Conservation (phyloP, 768 basidiomycete genomes). For the Tulasnella sp. region DNA sequence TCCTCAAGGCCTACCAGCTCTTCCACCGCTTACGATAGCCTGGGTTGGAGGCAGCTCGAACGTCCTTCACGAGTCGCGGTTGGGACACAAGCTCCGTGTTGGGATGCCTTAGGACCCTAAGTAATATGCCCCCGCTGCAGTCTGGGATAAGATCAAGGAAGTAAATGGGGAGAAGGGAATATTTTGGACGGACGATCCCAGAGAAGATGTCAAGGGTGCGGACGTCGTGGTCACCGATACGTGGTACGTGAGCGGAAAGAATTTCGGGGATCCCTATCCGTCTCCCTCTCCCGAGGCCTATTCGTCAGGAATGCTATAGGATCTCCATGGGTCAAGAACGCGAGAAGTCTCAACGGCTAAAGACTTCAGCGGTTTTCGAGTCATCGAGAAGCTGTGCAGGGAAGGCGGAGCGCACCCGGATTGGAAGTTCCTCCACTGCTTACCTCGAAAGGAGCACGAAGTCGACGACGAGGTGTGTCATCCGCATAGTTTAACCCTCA, state of each 20-base stretch:
- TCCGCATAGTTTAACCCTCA: background rate
- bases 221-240: constrained; percentile 99
- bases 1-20: constrained; percentile 35
- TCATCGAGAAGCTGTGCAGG: constrained; percentile 78
- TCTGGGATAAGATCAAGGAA: constrained; percentile 75
- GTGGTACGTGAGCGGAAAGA: constrained; percentile 48
- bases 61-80: constrained; percentile 85
- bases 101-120: constrained; percentile 91
- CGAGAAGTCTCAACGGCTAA: constrained; percentile 77
- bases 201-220: constrained; percentile 79
- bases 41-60: constrained; percentile 95
- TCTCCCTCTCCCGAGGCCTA: background rate
- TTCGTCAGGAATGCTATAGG: constrained; percentile 40
- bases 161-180: constrained; percentile 66
- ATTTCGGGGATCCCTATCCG: background rate
- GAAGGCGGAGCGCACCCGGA: constrained; percentile 73
- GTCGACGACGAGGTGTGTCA: background rate
- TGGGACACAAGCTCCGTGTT: constrained; percentile 80
- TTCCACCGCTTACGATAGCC: constrained; percentile 79
- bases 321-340: constrained; percentile 99
- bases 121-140: constrained; percentile 69
- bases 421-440: constrained; percentile 95
- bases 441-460: constrained; percentile 49
- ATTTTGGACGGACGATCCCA: constrained; percentile 68
- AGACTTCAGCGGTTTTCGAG: constrained; percentile 89